Percentiles rank a stretch among this genome's conserved stretches.
Evolutionary conservation across 208 protist species (phyloP).

Genomic region (Leishmania mexicana): DNA sequence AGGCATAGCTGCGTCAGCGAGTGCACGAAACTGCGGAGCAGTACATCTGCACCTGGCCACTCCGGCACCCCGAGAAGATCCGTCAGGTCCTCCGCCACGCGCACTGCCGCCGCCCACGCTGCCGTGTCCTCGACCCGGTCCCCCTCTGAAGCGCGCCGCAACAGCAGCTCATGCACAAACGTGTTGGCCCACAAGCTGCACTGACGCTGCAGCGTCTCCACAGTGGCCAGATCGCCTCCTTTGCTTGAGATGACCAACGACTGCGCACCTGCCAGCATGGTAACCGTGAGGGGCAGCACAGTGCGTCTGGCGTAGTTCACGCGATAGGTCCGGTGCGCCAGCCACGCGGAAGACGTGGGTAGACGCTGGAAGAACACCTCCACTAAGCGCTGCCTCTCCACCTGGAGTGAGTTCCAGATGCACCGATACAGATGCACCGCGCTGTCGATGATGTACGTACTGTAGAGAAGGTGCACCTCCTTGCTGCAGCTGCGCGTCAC

Average conservation of each 20-base stretch:
- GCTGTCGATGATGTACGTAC: slow-evolving; percentile 56
- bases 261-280: slow-evolving; percentile 77
- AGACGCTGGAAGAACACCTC: slow-evolving; percentile 65
- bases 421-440: slow-evolving; percentile 63
- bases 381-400: slow-evolving; percentile 38
- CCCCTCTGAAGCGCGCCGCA: slow-evolving; percentile 14
- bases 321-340: slow-evolving; percentile 44
- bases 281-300: slow-evolving; percentile 63
- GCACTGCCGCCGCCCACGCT: slow-evolving; percentile 35
- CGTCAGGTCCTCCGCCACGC: slow-evolving; percentile 76
- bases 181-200: slow-evolving; percentile 49
- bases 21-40: slow-evolving; percentile 62
- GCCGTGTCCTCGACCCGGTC: slow-evolving; percentile 41
- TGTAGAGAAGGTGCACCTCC: slow-evolving; percentile 46
- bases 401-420: slow-evolving; percentile 70
- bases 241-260: slow-evolving; percentile 35
- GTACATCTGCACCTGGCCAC: slow-evolving; percentile 74
- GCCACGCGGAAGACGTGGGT: slow-evolving; percentile 35
- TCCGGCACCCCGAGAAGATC: slow-evolving; percentile 68
- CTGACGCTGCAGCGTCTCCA: slow-evolving; percentile 61
- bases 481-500: slow-evolving; percentile 34
- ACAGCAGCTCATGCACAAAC: slow-evolving; percentile 46
- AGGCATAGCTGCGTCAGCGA: slow-evolving; percentile 42
- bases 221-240: slow-evolving; percentile 10
- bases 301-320: slow-evolving; percentile 36